phyloP scores from a whole-genome alignment of 352 stramenopile species.

The Pythium apleroticum region DNA sequence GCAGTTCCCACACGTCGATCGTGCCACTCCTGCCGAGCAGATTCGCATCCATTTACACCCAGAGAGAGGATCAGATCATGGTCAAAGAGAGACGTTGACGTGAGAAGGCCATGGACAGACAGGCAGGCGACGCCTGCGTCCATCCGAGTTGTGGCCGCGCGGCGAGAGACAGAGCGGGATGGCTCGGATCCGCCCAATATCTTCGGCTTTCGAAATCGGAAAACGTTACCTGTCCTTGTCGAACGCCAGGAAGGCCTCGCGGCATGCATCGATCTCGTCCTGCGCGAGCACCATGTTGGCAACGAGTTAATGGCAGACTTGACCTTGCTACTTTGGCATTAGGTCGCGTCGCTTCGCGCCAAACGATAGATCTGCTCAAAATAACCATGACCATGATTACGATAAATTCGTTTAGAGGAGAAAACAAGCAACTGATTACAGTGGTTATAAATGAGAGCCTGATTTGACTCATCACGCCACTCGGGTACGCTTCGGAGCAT shows the following conservation, averaged over 20 bases:
- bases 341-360: slow-evolving; percentile 2
- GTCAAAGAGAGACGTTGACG: background rate
- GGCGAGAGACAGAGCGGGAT: background rate
- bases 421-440: background rate
- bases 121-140: background rate
- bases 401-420: background rate
- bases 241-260: slow-evolving; percentile 96
- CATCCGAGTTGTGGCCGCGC: slow-evolving; percentile 1
- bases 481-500: background rate
- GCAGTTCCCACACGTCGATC: slow-evolving; percentile 95
- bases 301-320: background rate
- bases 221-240: slow-evolving; percentile 91
- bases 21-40: slow-evolving; percentile 72
- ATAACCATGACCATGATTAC: background rate
- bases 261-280: slow-evolving; percentile 96
- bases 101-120: background rate
- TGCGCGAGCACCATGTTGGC: slow-evolving; percentile 86
- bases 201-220: too few relatives aligned
- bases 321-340: too few relatives aligned
- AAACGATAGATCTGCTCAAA: background rate
- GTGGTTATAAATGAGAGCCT: too few relatives aligned
- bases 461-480: too few relatives aligned
- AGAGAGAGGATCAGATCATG: background rate
- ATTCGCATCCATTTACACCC: background rate
- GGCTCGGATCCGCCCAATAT: background rate